A percentile compares a stretch with the other conserved stretches of the same genome.
phyloP scores from a whole-genome alignment of 2,329 filamentous ascomycete genomes.

The Mycogone perniciosa region DNA sequence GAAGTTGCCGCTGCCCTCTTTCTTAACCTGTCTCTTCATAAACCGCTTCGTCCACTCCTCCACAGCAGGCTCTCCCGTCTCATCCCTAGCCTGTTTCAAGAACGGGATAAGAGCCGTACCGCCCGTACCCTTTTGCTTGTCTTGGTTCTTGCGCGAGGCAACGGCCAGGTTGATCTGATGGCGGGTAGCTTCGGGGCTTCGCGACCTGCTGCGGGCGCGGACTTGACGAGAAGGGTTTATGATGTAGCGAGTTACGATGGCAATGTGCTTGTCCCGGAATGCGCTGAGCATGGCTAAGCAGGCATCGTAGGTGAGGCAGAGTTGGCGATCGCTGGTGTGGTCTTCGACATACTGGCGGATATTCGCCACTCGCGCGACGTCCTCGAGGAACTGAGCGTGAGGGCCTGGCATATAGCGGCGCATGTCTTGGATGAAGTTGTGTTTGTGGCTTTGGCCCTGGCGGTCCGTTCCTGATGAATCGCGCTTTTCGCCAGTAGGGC shows the following conservation, averaged over 20 bases:
- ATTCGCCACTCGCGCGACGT: slow-evolving; percentile 74
- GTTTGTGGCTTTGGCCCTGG: slow-evolving; percentile 33
- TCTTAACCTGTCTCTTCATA: slow-evolving; percentile 46
- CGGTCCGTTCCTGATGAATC: slow-evolving; percentile 40
- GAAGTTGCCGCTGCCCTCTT: slow-evolving; percentile 49
- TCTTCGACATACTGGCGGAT: slow-evolving; percentile 75
- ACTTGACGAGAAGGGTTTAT: slow-evolving; percentile 78
- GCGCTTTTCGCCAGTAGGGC: slow-evolving; percentile 72
- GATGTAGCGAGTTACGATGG: slow-evolving; percentile 93
- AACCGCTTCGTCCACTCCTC: slow-evolving; percentile 54
- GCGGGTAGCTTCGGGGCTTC: slow-evolving; percentile 47
- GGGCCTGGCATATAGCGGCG: slow-evolving; percentile 92
- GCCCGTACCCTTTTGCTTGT: slow-evolving; percentile 74
- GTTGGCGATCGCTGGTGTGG: slow-evolving; percentile 52
- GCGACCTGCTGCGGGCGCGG: slow-evolving; percentile 55
- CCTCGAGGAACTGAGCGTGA: slow-evolving; percentile 81
- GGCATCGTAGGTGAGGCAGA: slow-evolving; percentile 82
- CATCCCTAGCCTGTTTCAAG: slow-evolving; percentile 90
- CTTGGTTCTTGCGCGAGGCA: slow-evolving; percentile 43
- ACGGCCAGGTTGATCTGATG: slow-evolving; percentile 56
- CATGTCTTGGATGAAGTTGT: slow-evolving; percentile 98
- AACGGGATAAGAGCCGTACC: slow-evolving; percentile 93
- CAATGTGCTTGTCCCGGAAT: slow-evolving; percentile 90
- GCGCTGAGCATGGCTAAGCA: slow-evolving; percentile 64
- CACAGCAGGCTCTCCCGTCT: slow-evolving; percentile 88